Base-by-base conservation (phyloP, 2,329 filamentous ascomycete genomes). In the Xylariales sp. region DNA sequence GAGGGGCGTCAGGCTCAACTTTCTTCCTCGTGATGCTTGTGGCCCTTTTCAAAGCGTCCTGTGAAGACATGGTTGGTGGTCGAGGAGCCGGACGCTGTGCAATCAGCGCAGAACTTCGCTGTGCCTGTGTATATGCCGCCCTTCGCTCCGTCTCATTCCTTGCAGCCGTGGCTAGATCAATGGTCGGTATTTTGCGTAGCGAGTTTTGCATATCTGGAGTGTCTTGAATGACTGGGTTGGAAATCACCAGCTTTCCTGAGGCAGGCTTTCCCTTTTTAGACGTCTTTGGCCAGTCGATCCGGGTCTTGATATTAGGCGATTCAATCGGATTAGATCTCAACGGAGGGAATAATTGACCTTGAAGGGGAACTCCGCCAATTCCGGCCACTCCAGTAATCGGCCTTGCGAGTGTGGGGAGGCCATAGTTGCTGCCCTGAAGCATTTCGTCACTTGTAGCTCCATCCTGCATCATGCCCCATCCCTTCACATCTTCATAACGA, bases 401-500 rank as follows among this genome's bases (percentile, higher is more conserved):
- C 12, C 55, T 56, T 14, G 62, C 52, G 32, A 70, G 67, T 12
- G 44, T 48, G 4, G 67, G 65, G 15, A 71, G 47, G 11, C 47
- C 50, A 23, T 47, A 46, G 13, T 40, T 40, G 32, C 46, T 45
- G n/a, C 42, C 42, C 24, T 29, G 42, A 16, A 11, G 40, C 23
- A 31, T n/a, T 14, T 41, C 15, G 58, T 53, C 5, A 53, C 56
- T 39, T 57, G 59, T 27, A n/a, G 61, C 59, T 1, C 59, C 56
- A 16, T 63, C 57, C 2, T 61, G 56, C 33, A 57, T 54, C 16
- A 60, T 52, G 10, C 63, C 62, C n/a, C 56, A 51, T 6, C 55
- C 58, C 49, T 74, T 75, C 4, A 74, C 40, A 33, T 74, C 70
- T 37, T 74, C 68, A 40, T 69, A 75, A 33, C 65, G 67, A 25